Base-by-base conservation (phyloP, 805 yeast species). In the Candida patagonica region DNA sequence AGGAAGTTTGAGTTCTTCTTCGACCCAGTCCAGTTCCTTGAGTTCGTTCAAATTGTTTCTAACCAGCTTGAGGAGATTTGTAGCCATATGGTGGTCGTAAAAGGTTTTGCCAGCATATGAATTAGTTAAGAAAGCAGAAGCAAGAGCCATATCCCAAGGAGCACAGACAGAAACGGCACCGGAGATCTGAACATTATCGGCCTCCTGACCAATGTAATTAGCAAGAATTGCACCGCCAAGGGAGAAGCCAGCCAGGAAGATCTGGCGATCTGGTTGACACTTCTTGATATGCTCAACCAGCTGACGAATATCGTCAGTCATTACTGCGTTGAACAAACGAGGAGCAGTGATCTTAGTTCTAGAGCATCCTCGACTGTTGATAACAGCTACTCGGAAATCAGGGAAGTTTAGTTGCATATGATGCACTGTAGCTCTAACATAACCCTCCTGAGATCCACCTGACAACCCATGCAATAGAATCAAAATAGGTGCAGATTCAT, bases 361-460 rank as follows among this genome's bases (percentile, higher is more conserved):
- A 42, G 85, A 78, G 59, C 94, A 85, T 5, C 94, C 94, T 37
- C 95, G 65, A 3, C 78, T 64, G 54, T 82, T 83, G 44, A 81
- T 62, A 15, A 84, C 92, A 31, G 74, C 75, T 6, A 74, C 67
- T 46, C 80, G 88, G 66, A 81, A 80, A 1, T 64, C 61, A 13
- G 47, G 42, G 20, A 50, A 35, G 51, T 54, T 40, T 6, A 27
- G 34, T 12, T 15, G n/a, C 16, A 30, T 16, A 33, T 42, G 48
- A 16, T 37, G 30, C 23, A 47, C 37, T 13, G 42, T 26, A 41
- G 82, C 70, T 19, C 92, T 68, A 30, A 84, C 75, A 53, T 84
- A 76, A 5, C 81, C 68, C 55, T 84, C 94, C 46, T 79, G 82
- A n/a, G 88, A 78, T 0, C 94, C 92, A 5, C 95, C 95, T 1